phyloP scores from a whole-genome alignment of 257 asterid genomes.

The Leonotis leonurus region DNA sequence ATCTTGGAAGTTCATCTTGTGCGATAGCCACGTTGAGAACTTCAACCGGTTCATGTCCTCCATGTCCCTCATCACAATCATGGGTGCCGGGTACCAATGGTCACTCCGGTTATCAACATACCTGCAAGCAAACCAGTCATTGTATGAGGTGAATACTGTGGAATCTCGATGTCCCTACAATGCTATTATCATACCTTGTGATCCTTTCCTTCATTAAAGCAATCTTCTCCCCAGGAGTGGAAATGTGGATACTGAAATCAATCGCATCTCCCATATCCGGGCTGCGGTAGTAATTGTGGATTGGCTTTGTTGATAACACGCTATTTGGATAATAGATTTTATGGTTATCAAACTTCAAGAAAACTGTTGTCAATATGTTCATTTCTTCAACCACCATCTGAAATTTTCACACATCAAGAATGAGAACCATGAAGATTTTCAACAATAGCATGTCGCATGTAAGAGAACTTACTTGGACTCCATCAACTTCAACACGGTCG shows the following conservation, averaged over 20 bases:
- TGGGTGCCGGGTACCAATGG: slow-evolving; percentile 74
- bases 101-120: slow-evolving; percentile 56
- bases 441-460: not conserved
- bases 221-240: slow-evolving; percentile 73
- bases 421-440: not conserved
- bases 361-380: slow-evolving; percentile 75
- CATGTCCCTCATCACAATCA: slow-evolving; percentile 71
- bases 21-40: slow-evolving; percentile 70
- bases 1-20: slow-evolving; percentile 77
- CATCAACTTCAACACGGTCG: slow-evolving; percentile 85
- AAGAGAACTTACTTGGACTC: slow-evolving; percentile 57
- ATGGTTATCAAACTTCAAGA: slow-evolving; percentile 66
- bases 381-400: slow-evolving; percentile 98
- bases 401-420: not conserved
- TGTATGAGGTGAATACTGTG: not conserved
- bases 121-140: slow-evolving; percentile 31
- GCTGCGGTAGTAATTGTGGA: slow-evolving; percentile 77
- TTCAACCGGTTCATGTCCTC: slow-evolving; percentile 83
- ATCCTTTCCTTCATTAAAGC: slow-evolving; percentile 63
- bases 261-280: slow-evolving; percentile 90
- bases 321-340: slow-evolving; percentile 78
- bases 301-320: slow-evolving; percentile 64
- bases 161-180: too few relatives aligned
- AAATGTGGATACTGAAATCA: slow-evolving; percentile 64
- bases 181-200: slow-evolving; percentile 40